Evolutionary conservation across 345 rosid species (phyloP).

Genomic region (Schrenkiella parvula): DNA sequence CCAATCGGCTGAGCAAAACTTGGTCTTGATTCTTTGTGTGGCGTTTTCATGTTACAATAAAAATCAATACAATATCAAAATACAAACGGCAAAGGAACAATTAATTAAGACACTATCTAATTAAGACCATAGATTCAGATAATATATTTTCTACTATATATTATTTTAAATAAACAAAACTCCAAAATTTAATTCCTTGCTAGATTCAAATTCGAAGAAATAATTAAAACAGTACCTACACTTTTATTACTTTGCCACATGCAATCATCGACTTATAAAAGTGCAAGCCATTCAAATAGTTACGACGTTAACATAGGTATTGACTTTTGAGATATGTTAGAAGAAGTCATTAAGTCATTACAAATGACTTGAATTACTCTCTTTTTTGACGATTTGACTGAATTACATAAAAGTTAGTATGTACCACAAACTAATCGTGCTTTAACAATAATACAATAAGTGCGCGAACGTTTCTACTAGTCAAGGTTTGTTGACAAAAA

Average conservation of each 20-base stretch:
- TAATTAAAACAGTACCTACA: background rate
- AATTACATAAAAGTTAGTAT: background rate
- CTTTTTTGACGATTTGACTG: conserved; percentile 12
- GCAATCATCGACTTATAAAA: background rate
- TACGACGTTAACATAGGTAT: background rate
- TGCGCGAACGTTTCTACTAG: conserved; percentile 8
- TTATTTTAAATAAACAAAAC: too few relatives aligned
- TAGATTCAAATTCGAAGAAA: background rate
- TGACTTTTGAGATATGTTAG: background rate
- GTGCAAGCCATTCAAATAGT: background rate
- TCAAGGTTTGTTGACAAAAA: conserved; percentile 26
- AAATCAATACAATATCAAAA: too few relatives aligned
- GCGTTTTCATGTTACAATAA: too few relatives aligned
- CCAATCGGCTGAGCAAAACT: too few relatives aligned
- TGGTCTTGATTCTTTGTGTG: too few relatives aligned
- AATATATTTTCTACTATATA: too few relatives aligned
- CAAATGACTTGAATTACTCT: background rate
- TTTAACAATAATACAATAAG: conserved; percentile 2
- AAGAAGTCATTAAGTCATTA: background rate
- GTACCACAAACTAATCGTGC: background rate
- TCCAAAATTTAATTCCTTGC: background rate
- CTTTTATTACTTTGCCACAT: background rate
- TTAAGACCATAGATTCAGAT: too few relatives aligned
- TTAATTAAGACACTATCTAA: too few relatives aligned
- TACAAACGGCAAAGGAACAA: too few relatives aligned